Evolutionary conservation across 139 green algal species (phyloP).

Genomic region (Picochlorum sp.): DNA sequence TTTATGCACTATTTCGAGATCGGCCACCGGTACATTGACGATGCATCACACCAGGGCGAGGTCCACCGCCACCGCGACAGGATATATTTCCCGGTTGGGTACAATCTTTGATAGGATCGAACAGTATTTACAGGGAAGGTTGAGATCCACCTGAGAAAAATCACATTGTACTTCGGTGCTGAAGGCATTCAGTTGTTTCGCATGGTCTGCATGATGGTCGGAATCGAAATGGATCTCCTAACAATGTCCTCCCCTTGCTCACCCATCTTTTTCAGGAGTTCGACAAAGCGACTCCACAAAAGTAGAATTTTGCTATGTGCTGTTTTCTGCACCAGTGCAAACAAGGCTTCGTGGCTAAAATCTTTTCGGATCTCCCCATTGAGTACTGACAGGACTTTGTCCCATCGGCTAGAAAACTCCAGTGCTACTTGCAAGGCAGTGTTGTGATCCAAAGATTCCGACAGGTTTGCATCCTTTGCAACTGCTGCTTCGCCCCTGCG

Average conservation of each 20-base stretch:
- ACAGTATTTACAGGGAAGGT: too few relatives aligned
- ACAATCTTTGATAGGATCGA: too few relatives aligned
- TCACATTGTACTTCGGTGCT: too few relatives aligned
- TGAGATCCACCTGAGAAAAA: too few relatives aligned
- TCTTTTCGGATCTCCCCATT: slow-evolving; percentile 63
- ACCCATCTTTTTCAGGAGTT: slow-evolving; percentile 76
- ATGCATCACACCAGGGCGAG: too few relatives aligned
- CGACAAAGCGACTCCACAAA: slow-evolving; percentile 90
- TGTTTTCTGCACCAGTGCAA: slow-evolving; percentile 71
- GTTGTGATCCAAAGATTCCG: slow-evolving; percentile 47
- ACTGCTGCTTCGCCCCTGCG: slow-evolving; percentile 18
- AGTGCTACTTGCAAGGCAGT: slow-evolving; percentile 42
- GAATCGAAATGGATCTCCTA: slow-evolving; percentile 78
- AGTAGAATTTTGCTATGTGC: slow-evolving; percentile 89
- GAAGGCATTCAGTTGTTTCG: too few relatives aligned
- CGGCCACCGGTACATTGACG: too few relatives aligned
- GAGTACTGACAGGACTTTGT: slow-evolving; percentile 65
- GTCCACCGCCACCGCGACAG: too few relatives aligned
- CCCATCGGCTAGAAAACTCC: slow-evolving; percentile 69
- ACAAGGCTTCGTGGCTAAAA: slow-evolving; percentile 45
- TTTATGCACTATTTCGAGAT: too few relatives aligned
- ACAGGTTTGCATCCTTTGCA: slow-evolving; percentile 20
- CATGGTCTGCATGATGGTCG: slow-evolving; percentile 92
- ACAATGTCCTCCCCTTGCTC: slow-evolving; percentile 52
- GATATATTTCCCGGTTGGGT: too few relatives aligned